Base-by-base conservation (phyloP, 2,329 filamentous ascomycete species). In the Aspergillus sp. region DNA sequence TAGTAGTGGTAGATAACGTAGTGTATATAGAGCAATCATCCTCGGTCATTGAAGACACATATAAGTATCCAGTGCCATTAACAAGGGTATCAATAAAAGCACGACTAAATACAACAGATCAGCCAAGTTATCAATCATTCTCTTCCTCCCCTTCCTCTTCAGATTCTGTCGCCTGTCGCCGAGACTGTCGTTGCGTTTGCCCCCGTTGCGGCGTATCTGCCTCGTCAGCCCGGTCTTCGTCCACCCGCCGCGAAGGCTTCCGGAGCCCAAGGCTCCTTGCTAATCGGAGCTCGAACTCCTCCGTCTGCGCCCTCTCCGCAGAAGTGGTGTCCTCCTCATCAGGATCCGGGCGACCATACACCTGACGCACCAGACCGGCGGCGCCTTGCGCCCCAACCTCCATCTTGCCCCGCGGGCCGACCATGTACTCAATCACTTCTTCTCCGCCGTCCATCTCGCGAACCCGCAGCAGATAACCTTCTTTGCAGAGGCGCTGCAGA, bases 351-450 rank as follows among this genome's bases (percentile, higher is more conserved):
- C 58, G 58, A 75, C 71, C 85, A 70, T 83, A 86, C 1, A 88
- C 83, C 54, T 75, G 76, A 61, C 78, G 78, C 4, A 92, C 86
- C 63, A 97, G 76, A 0, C 86, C 87, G 18, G 87, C 85, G 12
- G 95, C 89, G 0, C 90, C 91, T 53, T 87, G 83, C n/a, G 87
- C 81, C 0, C 90, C 91, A 39, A 98, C 85, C 75, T 98, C 95
- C 7, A 93, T 82, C 75, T 90, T 95, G 6, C 90, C 94, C 22
- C 95, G 84, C 6, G 92, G 89, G 0, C 95, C 95, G 14, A 97
- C 85, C 57, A 90, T 85, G 84, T 91, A 99, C 52, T 91, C 92
- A 7, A 92, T 82, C 2, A 85, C 82, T 63, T 94, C 88, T 42
- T 96, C 91, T 26, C 90, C 91, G 1, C 86, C 87, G 67, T 77